These are phyloP conservation scores for Trichoderma sp. DNA, from an alignment of 2,329 filamentous ascomycete genomes.

Conservation along the genomic window DNA sequence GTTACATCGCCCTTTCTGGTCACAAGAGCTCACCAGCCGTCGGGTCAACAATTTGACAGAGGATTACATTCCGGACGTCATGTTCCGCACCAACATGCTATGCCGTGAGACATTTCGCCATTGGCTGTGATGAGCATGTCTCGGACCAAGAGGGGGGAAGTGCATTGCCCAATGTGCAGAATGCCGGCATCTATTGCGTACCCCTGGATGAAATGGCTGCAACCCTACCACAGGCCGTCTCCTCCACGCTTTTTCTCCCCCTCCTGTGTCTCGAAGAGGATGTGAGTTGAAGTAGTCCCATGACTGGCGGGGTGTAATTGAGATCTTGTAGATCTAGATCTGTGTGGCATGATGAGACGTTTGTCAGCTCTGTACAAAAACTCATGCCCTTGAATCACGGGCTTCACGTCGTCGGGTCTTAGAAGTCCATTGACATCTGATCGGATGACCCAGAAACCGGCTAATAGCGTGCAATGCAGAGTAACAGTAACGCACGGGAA, in stretches of 20 bases:
- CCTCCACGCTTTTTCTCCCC: neutral
- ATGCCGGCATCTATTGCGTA: conserved; percentile 11
- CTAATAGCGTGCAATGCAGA: neutral
- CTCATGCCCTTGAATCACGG: too few species aligned
- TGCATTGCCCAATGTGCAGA: conserved; percentile 18
- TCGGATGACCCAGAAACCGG: neutral
- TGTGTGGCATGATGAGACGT: neutral
- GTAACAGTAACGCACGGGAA: neutral
- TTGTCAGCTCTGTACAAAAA: neutral
- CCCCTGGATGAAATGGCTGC: conserved; percentile 27
- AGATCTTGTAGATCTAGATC: conserved; percentile 24
- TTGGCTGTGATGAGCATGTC: conserved; percentile 23
- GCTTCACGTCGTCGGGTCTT: too few species aligned
- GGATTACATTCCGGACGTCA: conserved; percentile 3
- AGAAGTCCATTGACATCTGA: neutral
- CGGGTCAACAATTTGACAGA: conserved; percentile 3
- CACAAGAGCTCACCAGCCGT: neutral
- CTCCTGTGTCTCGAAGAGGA: neutral
- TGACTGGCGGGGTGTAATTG: neutral
- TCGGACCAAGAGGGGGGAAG: conserved; percentile 16
- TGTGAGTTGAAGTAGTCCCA: neutral
- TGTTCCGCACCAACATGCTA: conserved; percentile 1
- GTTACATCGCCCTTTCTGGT: conserved; percentile 25
- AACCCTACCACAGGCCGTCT: conserved; percentile 14
- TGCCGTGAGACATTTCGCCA: conserved; percentile 21